Evolutionary conservation across 2,329 filamentous ascomycete genomes (phyloP), one percentile per base, ranked within the genome.

Genomic region (Colletotrichum sp.): DNA sequence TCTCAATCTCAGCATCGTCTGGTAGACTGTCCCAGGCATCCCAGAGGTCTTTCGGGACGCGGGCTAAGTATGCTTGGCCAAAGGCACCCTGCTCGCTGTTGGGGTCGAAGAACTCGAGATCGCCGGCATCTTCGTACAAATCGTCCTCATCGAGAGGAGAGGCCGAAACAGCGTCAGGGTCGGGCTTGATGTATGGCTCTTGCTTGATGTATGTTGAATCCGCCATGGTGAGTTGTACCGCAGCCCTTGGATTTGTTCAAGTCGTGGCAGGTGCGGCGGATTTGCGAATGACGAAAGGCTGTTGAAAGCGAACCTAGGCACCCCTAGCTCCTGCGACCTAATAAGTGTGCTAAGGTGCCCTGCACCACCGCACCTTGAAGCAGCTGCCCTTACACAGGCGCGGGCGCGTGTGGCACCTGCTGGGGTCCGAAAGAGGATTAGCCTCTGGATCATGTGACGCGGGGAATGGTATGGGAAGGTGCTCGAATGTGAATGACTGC

Each of bases 1-100:
- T 91, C 82, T 94, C 91, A 78, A 98, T 94, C 85, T 96, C 94
- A 72, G 94, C 93, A 79, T 98, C 93, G 77, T 96, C 94, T 80
- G 95, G 93, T 16, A 98, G 85, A 79, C 93, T 89, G 74, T 88
- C 85, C 94, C 96, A 98, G 60, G 93, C 90, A 79, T 96, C 92
- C 92, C 95, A 97, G 73, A 98, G 89, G 82, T 94, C 94, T 78
- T 92, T 92, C 24, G 96, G 95, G 58, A 98, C 88, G 78, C 95
- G 93, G 68, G 94, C 93, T 66, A 98, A 89, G 87, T 95, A 98
- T 21, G 77, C 77, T 58, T 78, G 77, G 16, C 72, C 76, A 34
- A 78, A 77, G n/a, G 75, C 61, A 55, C 76, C 76, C 18, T 76
- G 68, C 21, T 72, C 72, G 57, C 67, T 74, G 76, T 84, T 84